Conservation (phyloP, 78 protist species). For the Dictyostelium purpureum region DNA sequence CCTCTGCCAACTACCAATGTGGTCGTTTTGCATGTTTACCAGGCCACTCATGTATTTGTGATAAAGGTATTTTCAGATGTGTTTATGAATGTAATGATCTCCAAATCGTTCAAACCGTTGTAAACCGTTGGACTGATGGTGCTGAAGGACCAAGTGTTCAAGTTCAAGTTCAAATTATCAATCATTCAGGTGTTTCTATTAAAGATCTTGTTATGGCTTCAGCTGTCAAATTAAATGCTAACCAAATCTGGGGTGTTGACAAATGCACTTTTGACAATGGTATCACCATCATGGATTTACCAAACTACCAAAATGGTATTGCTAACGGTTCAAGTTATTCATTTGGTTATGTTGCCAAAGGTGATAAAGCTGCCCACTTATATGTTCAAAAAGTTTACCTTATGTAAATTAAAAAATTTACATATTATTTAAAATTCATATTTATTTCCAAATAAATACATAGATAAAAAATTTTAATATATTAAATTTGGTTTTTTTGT, state of each 20-base stretch:
- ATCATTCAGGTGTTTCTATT: neutral
- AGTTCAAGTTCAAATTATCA: constrained; percentile 27
- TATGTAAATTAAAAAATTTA: no score
- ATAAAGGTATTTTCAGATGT: constrained; percentile 22
- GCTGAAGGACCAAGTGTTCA: constrained; percentile 1
- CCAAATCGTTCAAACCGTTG: neutral
- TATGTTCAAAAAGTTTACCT: constrained; percentile 1
- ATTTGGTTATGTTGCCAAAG: constrained; percentile 27
- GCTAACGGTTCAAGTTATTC: neutral
- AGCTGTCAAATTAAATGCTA: neutral
- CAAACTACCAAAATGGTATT: neutral
- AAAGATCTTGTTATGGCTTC: constrained; percentile 28
- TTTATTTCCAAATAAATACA: no score
- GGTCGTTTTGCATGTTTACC: neutral
- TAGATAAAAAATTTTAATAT: no score
- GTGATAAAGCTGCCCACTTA: neutral
- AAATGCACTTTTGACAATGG: no score
- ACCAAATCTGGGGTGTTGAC: constrained; percentile 5
- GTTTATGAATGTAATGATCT: constrained; percentile 11
- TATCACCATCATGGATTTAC: neutral
- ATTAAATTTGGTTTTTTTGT: neutral
- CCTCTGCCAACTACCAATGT: constrained; percentile 12
- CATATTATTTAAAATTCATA: no score
- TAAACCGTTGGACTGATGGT: constrained; percentile 24
- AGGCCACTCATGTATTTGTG: constrained; percentile 27